Evolutionary conservation across 23 red algal genomes (phyloP), one percentile per base, ranked within the genome.

Genomic region (Cyanidioschyzon merolae): DNA sequence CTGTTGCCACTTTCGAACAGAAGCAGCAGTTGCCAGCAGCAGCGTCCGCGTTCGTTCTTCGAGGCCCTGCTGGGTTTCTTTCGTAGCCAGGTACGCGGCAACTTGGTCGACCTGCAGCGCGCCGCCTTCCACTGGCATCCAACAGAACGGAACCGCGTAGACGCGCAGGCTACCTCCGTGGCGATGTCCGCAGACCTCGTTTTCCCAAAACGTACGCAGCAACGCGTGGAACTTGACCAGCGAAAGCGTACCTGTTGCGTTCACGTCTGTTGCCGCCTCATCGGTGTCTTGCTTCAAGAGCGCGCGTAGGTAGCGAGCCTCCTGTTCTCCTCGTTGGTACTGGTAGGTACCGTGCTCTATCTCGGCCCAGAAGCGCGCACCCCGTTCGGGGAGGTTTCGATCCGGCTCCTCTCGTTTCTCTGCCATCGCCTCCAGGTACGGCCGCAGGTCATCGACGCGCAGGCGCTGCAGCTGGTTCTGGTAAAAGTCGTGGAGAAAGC

Each of bases 361-460:
- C 29, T 71, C 63, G 63, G n/a, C 30, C 63, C 63, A 71, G 12
- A 7, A 71, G 63, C 63, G 63, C 29, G 32, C 32, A 71, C 63
- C 21, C 29, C 63, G 12, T 35, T 71, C 63, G 21, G 63, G 3
- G 12, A 71, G 30, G 63, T 71, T 71, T 7, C 63, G 63, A 27
- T 71, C 63, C 2, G 12, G 63, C 29, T 71, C 63, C 63, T 35
- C n/a, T 3, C 32, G 21, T 25, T 35, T 25, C 21, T 71, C 63
- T 7, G 30, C 3, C 63, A 71, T 25, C 2, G 63, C 63, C n/a
- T 25, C 29, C 12, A 71, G 21, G 29, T 27, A 71, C 12, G 63
- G n/a, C n/a, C 12, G 2, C 16, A 71, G 30, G 12, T 7, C 21
- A 7, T 15, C 63, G 29, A 27, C 16, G 29, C 32, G 7, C 63